Evolutionary conservation across 352 stramenopile species (phyloP), one percentile per base, ranked within the genome.

Genomic region (Saprolegnia parasitica): DNA sequence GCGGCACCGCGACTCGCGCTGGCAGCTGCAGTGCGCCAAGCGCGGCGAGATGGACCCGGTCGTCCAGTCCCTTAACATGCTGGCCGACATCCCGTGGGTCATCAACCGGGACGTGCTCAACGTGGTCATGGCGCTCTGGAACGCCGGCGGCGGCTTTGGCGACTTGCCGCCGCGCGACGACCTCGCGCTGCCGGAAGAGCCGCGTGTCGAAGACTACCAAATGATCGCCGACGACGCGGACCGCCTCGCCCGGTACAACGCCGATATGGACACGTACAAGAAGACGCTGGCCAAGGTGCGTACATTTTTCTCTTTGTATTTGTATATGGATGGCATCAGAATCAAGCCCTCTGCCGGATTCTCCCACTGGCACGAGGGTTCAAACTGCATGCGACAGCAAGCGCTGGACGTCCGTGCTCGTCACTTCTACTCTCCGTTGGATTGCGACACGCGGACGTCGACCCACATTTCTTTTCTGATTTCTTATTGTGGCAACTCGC

Each of bases 71-170:
- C 81, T 99, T 8, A 98, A 98, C 76, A 77, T 91, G 50, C 81
- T 99, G 40, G 84, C 90, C 6, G 88, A 90, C 35, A 93, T 98
- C 35, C 84, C 92, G 24, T 99, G 96, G 96, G 83, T 89, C 40
- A 97, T 99, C 52, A 99, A 99, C 79, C 83, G 90, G 29, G 81
- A 93, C 67, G 87, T 99, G 47, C 82, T 98, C 23, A 73, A 98
- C 35, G 85, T 98, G 16, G 88, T 97, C 23, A 72, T 96, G 65
- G 76, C 92, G 56, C 87, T 97, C 35, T 98, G 93, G 93, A 84
- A 98, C 32, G 54, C 84, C 13, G 95, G 93, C 52, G 88, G 96
- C 20, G 79, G 83, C 47, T 89, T 99, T 65, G 95, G 95, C 58
- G 97, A 99, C 52, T 84, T 99, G 67, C 97, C 96, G 26, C 86